Percentiles rank a stretch among this genome's conserved stretches.
Conservation (phyloP, 192 early-diverging fungal species). For the Phlyctochytrium arcticum region DNA sequence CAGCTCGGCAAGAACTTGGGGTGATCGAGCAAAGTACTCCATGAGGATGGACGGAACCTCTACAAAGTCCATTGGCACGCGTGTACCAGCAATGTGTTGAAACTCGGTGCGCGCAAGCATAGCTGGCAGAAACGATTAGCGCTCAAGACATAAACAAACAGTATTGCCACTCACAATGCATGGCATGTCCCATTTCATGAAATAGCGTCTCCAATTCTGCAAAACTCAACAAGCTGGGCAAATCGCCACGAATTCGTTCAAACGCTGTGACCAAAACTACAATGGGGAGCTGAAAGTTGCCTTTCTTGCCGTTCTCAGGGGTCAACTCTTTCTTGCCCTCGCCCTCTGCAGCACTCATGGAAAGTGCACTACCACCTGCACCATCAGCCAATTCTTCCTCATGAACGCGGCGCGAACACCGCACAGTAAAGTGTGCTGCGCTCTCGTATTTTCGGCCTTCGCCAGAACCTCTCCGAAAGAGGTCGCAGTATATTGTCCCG, state of each 20-base stretch:
- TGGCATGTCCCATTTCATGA: slow-evolving; percentile 99
- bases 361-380: neutral
- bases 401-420: slow-evolving; percentile 83
- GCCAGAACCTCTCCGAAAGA: slow-evolving; percentile 61
- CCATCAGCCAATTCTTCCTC: slow-evolving; percentile 55
- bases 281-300: slow-evolving; percentile 44
- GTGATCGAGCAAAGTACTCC: slow-evolving; percentile 83
- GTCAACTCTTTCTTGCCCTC: slow-evolving; percentile 28
- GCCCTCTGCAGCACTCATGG: neutral
- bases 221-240: slow-evolving; percentile 67
- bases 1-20: slow-evolving; percentile 68
- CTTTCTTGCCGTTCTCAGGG: slow-evolving; percentile 19
- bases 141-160: neutral
- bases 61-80: slow-evolving; percentile 93
- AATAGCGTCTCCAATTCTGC: slow-evolving; percentile 92
- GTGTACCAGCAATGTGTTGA: slow-evolving; percentile 94
- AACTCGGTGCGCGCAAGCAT: slow-evolving; percentile 93
- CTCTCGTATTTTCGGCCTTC: slow-evolving; percentile 56
- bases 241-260: slow-evolving; percentile 15
- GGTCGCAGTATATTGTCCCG: slow-evolving; percentile 93
- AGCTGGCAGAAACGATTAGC: slow-evolving; percentile 31
- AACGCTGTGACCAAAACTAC: slow-evolving; percentile 50
- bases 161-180: slow-evolving; percentile 66
- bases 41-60: slow-evolving; percentile 95
- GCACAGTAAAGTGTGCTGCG: slow-evolving; percentile 94